Percentiles rank a stretch among this genome's conserved stretches.
Conservation (phyloP, 1,284 basidiomycete genomes). For the Ustilago crameri region DNA sequence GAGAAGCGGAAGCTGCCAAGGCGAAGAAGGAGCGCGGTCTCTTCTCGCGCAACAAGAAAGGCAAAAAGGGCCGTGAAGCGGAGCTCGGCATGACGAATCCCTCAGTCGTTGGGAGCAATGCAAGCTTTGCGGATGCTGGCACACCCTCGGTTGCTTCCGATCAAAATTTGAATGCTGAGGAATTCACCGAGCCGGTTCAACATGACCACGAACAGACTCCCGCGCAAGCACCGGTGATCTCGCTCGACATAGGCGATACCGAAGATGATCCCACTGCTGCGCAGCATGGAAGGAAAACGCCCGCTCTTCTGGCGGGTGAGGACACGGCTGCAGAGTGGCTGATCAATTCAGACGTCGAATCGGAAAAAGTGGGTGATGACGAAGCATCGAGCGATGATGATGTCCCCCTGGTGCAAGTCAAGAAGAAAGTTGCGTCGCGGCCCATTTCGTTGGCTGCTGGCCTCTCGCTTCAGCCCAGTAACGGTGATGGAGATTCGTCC, state of each 20-base stretch:
- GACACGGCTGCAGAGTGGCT: conserved; percentile 51
- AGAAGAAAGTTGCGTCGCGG: conserved; percentile 43
- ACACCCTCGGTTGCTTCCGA: conserved; percentile 6
- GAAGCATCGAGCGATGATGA: conserved; percentile 52
- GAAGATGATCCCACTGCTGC: conserved; percentile 6
- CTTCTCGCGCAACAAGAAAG: conserved; percentile 28
- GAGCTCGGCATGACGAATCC: conserved; percentile 16
- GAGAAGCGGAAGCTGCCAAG: conserved; percentile 18
- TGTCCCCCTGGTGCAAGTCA: conserved; percentile 54
- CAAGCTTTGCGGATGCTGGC: conserved; percentile 20
- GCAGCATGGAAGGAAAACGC: conserved; percentile 14
- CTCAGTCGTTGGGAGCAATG: conserved; percentile 23
- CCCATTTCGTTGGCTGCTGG: conserved; percentile 41
- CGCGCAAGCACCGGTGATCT: conserved; percentile 42
- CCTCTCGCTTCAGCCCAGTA: conserved; percentile 11
- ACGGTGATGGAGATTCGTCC: conserved; percentile 40
- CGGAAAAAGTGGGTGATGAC: conserved; percentile 12
- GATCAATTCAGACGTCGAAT: conserved; percentile 36
- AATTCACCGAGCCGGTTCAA: conserved; percentile 4
- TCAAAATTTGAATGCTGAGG: conserved; percentile 5
- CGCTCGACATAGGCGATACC: conserved; percentile 31
- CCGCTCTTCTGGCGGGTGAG: conserved; percentile 26
- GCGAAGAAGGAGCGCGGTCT: conserved; percentile 34
- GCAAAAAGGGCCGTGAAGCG: conserved; percentile 26
- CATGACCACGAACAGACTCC: conserved; percentile 28